Conservation (phyloP, 768 basidiomycete genomes). For the Lactifluus subvellereus region DNA sequence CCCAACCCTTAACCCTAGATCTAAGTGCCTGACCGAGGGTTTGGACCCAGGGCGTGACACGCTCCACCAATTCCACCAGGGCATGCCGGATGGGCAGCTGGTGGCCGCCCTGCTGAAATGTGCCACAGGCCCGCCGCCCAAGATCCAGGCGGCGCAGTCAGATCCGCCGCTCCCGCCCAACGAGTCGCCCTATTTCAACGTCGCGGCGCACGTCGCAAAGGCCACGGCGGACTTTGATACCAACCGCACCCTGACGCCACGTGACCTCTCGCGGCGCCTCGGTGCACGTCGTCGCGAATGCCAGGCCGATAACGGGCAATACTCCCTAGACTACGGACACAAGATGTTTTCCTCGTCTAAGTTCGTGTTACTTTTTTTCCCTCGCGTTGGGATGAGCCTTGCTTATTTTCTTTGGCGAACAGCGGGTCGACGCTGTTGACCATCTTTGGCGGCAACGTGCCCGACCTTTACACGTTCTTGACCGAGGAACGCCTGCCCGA, state of each 20-base stretch:
- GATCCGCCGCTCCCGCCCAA: slow-evolving; percentile 5
- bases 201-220: slow-evolving; percentile 4
- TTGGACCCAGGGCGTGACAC: slow-evolving; percentile 46
- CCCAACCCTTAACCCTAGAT: background rate
- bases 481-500: slow-evolving; percentile 64
- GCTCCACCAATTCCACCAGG: slow-evolving; percentile 46
- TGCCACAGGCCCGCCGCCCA: slow-evolving; percentile 50
- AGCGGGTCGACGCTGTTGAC: slow-evolving; percentile 60
- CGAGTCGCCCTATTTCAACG: slow-evolving; percentile 10
- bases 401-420: background rate
- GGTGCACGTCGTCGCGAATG: slow-evolving; percentile 59
- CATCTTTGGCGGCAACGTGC: slow-evolving; percentile 59
- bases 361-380: slow-evolving; percentile 38
- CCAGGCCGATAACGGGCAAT: slow-evolving; percentile 48
- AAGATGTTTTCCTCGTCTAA: slow-evolving; percentile 62
- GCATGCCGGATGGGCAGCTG: slow-evolving; percentile 40
- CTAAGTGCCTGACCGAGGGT: background rate
- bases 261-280: slow-evolving; percentile 53
- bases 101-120: slow-evolving; percentile 51
- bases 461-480: slow-evolving; percentile 51
- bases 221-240: slow-evolving; percentile 10
- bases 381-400: background rate
- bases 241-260: slow-evolving; percentile 40
- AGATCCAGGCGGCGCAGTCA: background rate
- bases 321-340: slow-evolving; percentile 44